These are phyloP conservation scores for Cyberlindnera petersonii DNA, from an alignment of 805 yeast species.

Conservation along the genomic window DNA sequence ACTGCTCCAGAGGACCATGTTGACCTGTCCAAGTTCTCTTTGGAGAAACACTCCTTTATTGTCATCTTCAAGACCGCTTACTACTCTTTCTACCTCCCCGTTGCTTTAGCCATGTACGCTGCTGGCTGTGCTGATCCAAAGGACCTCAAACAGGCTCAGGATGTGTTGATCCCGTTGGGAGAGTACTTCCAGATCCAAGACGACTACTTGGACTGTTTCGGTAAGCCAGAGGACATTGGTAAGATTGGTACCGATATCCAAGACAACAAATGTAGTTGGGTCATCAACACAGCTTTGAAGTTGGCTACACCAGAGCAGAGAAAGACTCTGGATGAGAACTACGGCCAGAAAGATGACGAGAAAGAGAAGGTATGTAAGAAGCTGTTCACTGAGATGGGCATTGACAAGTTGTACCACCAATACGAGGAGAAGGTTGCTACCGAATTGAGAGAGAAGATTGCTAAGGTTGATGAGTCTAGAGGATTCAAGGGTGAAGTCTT, in stretches of 20 bases:
- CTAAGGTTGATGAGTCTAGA: conserved; percentile 76
- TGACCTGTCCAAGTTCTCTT: conserved; percentile 80
- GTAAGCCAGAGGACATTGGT: conserved; percentile 95
- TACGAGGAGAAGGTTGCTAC: conserved; percentile 79
- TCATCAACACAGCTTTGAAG: conserved; percentile 86
- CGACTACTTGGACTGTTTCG: conserved; percentile 94
- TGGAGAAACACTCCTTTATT: conserved; percentile 89
- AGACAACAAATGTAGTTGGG: conserved; percentile 99
- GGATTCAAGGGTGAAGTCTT: conserved; percentile 93
- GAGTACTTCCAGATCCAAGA: conserved; percentile 99
- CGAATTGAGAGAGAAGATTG: conserved; percentile 61
- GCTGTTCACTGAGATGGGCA: conserved; percentile 67
- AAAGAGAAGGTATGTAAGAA: conserved; percentile 66
- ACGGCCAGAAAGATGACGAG: conserved; percentile 77
- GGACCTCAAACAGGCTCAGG: conserved; percentile 85
- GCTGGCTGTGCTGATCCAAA: conserved; percentile 68
- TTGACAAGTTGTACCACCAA: conserved; percentile 64
- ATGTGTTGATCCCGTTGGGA: conserved; percentile 88
- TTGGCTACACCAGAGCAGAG: conserved; percentile 80
- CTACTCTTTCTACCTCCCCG: conserved; percentile 96
- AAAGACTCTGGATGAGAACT: conserved; percentile 74
- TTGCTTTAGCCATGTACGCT: conserved; percentile 92
- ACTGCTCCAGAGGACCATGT: conserved; percentile 97
- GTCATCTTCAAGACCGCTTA: conserved; percentile 96
- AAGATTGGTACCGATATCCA: conserved; percentile 98